Evolutionary conservation across 768 basidiomycete genomes (phyloP).

Genomic region (Mycena alexandri): DNA sequence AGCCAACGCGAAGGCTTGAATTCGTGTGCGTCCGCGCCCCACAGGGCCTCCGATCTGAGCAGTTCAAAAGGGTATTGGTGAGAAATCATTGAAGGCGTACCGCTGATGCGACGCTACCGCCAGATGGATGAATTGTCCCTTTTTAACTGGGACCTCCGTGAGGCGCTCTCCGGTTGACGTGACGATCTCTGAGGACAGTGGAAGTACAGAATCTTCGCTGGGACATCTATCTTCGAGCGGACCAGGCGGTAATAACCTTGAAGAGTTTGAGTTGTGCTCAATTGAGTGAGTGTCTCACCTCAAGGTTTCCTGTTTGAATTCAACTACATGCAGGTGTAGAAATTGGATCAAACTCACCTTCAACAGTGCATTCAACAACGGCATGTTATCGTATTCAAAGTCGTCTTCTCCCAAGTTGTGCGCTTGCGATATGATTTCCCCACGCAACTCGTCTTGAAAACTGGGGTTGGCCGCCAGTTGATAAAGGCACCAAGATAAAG

Average conservation of each 20-base stretch:
- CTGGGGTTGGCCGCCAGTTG: background rate
- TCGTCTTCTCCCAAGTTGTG: background rate
- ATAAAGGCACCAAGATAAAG: conserved; percentile 1
- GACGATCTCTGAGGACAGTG: conserved; percentile 1
- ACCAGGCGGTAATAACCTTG: background rate
- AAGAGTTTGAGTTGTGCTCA: background rate
- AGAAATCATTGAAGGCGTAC: background rate
- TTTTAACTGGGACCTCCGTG: background rate
- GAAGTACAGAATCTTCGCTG: background rate
- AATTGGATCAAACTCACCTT: background rate
- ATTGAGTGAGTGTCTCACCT: background rate
- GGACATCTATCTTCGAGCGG: background rate
- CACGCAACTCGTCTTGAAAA: background rate
- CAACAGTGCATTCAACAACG: conserved; percentile 1
- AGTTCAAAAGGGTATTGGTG: background rate
- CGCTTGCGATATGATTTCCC: background rate
- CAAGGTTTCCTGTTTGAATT: background rate
- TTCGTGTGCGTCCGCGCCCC: conserved; percentile 7
- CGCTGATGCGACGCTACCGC: background rate
- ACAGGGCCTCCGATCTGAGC: background rate
- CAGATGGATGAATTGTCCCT: conserved; percentile 1
- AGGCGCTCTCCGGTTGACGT: conserved; percentile 6
- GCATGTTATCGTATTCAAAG: background rate
- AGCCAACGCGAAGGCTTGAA: conserved; percentile 11
- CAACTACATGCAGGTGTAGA: too few relatives aligned